phyloP scores from a whole-genome alignment of 139 green algal genomes.

The Chlorella sp. region DNA sequence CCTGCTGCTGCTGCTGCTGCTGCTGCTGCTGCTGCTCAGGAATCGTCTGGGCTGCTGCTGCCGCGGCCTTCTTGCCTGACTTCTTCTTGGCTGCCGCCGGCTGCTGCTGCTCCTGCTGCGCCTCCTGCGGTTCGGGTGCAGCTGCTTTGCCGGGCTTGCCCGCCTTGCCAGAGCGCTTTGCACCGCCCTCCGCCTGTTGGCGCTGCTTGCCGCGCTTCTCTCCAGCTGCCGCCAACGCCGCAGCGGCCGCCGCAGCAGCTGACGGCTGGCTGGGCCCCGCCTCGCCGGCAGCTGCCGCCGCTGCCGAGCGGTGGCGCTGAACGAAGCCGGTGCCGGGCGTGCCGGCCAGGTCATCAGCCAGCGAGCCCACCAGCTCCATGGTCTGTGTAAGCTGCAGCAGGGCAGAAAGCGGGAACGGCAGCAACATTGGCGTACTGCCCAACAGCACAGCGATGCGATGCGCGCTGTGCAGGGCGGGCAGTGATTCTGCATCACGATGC shows the following conservation, averaged over 20 bases:
- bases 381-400: slow-evolving; percentile 10
- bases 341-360: slow-evolving; percentile 28
- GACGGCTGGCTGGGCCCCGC: background rate
- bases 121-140: background rate
- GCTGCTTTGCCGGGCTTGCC: background rate
- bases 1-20: background rate
- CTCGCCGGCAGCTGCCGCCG: background rate
- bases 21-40: background rate
- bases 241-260: background rate
- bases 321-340: slow-evolving; percentile 10
- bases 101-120: background rate
- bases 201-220: slow-evolving; percentile 5
- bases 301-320: background rate
- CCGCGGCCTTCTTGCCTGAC: background rate
- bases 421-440: background rate
- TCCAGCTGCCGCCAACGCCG: background rate
- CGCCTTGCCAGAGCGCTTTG: background rate
- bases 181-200: background rate
- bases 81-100: slow-evolving; percentile 5
- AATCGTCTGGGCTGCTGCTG: background rate
- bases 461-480: too few species aligned
- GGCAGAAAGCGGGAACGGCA: background rate
- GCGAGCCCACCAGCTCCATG: slow-evolving; percentile 31
- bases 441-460: too few species aligned
- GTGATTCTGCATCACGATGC: too few species aligned